These are phyloP conservation scores for Cruciata laevipes DNA, from an alignment of 257 asterid species.

Conservation along the genomic window DNA sequence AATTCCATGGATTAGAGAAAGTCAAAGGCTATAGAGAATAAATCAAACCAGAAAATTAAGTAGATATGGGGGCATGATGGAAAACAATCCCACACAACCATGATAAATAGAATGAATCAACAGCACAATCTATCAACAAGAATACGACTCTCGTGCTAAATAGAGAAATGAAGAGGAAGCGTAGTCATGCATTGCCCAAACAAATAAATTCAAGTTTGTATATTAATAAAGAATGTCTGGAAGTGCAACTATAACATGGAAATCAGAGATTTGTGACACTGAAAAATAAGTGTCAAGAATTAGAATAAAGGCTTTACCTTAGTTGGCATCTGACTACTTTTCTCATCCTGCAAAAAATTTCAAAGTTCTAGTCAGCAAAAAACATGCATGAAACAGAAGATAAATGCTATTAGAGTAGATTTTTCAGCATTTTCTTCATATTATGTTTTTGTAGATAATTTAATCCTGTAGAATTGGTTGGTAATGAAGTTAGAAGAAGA, in stretches of 20 bases:
- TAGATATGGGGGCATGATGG: no score
- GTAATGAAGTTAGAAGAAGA: conserved; percentile 9
- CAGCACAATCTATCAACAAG: not conserved
- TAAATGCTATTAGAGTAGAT: conserved; percentile 19
- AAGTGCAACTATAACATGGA: not conserved
- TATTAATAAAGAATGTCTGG: not conserved
- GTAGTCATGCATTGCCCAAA: not conserved
- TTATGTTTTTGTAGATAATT: conserved; percentile 44
- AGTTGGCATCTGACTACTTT: conserved; percentile 33
- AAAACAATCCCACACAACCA: not conserved
- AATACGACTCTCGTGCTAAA: not conserved
- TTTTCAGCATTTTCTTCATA: conserved; percentile 49
- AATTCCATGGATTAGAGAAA: not conserved
- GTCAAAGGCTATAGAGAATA: not conserved
- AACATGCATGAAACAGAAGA: not conserved
- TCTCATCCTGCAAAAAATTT: conserved; percentile 45
- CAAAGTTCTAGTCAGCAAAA: no score
- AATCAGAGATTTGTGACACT: not conserved
- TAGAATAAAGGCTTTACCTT: conserved; percentile 54
- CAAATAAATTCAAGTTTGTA: not conserved
- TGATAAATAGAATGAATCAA: not conserved
- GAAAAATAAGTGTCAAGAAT: not conserved
- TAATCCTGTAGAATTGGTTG: conserved; percentile 10
- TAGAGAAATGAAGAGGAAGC: not conserved
- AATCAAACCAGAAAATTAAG: no score